phyloP scores from a whole-genome alignment of 169 alveolate genomes.

The Babesia ovata region DNA sequence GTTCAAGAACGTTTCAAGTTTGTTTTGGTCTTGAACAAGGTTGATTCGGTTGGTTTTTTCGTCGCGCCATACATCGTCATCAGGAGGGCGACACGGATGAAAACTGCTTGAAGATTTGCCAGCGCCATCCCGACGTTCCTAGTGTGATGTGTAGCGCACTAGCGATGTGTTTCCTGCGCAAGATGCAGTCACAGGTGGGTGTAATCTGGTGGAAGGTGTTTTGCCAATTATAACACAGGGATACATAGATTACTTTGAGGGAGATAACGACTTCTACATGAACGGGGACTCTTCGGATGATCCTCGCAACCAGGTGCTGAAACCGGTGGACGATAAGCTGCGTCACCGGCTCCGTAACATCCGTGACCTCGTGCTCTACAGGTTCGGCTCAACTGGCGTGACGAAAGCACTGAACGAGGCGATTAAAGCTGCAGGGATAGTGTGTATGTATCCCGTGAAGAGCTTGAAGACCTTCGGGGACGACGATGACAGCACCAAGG shows the following conservation, averaged over 20 bases:
- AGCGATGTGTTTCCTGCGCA: constrained; percentile 70
- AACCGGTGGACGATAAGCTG: constrained; percentile 71
- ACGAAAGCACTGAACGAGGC: constrained; percentile 73
- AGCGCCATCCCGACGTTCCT: constrained; percentile 50
- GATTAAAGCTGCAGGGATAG: constrained; percentile 61
- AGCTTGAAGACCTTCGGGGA: constrained; percentile 43
- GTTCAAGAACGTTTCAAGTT: constrained; percentile 74
- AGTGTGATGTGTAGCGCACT: constrained; percentile 69
- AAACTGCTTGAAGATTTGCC: constrained; percentile 51
- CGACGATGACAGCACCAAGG: constrained; percentile 46
- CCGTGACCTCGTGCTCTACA: constrained; percentile 74
- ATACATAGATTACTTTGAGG: constrained; percentile 53
- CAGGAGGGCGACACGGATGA: constrained; percentile 71
- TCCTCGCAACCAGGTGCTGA: constrained; percentile 40
- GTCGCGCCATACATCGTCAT: not conserved
- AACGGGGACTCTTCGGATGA: constrained; percentile 55
- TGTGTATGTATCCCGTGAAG: constrained; percentile 76
- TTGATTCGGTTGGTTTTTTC: constrained; percentile 65
- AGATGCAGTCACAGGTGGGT: constrained; percentile 66
- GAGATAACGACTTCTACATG: constrained; percentile 43
- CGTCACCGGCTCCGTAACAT: constrained; percentile 66
- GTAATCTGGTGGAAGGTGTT: not conserved
- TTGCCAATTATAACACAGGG: constrained; percentile 10
- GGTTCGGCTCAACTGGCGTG: constrained; percentile 80
- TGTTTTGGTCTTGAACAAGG: constrained; percentile 75